Evolutionary conservation across 139 green algal species (phyloP), one percentile per base, ranked within the genome.

Genomic region (Picochlorum sp.): DNA sequence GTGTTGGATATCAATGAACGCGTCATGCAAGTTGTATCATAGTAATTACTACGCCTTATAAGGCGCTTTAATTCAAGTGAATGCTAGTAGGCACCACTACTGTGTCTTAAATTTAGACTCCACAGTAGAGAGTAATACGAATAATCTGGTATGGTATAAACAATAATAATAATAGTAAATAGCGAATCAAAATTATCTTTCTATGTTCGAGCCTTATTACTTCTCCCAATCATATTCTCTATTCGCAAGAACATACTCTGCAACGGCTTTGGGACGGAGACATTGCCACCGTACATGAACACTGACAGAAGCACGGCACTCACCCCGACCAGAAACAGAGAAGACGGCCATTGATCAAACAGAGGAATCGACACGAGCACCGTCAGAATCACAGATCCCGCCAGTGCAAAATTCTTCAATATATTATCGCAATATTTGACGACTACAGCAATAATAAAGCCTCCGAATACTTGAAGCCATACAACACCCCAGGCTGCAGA

Each of bases 341-440:
- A 31, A 31, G 50, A 70, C n/a, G 76, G 76, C 45, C 68, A 81
- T 64, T 81, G 74, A 41, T 66, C 63, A 33, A 84, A 84, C 44
- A 84, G 57, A 2, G 77, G 77, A 36, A 80, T 76, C 16, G 74
- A 69, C 5, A 69, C 63, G 13, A 82, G 51, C 5, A 84, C 73
- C 1, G 74, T 84, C 44, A 82, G 65, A 39, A 84, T 75, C 25
- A 84, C 77, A 5, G 70, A 78, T 16, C 76, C 58, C 5, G 77
- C 73, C 24, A 82, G 72, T 30, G 77, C 72, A 57, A 84, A 84
- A 67, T 82, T 82, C 40, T 84, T 84, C 9, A 76, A 55, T 51
- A 78, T 75, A 54, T 81, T 81, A 55, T 81, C 74, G 2, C 68
- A 69, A 18, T 78, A 80, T 59, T 81, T 84, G 44, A 84, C 76